Base-by-base conservation (phyloP, 768 basidiomycete genomes). In the Mycena epipterygia region DNA sequence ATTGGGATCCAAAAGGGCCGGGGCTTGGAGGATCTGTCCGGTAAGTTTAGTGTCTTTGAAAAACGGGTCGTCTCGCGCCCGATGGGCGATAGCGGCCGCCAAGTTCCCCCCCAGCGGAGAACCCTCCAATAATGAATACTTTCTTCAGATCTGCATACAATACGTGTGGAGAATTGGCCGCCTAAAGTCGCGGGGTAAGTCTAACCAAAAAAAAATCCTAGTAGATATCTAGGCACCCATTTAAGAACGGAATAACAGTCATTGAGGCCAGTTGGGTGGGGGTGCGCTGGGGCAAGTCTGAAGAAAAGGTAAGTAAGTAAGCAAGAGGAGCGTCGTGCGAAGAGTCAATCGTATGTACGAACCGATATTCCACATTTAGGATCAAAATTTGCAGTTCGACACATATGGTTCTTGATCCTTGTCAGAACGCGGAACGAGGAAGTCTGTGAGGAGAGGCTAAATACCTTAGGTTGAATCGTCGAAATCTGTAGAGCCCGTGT, bases 321-420 rank as follows among this genome's bases (percentile, higher is more conserved):
- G n/a, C 49, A 5, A 57, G 37, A 49, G 21, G 35, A 35, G 25
- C 12, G 16, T 37, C 35, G 14, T n/a, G n/a, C n/a, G n/a, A n/a
- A n/a, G n/a, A 35, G 44, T 27, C 29, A 46, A 3, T n/a, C 9
- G 23, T n/a, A 42, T 2, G n/a, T 8, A 56, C 46, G 23, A 35
- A 73, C 72, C 72, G 57, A 46, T 73, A 73, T 3, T 73, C 72
- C 11, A 73, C 64, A 33, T 69, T 73, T 2, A 73, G 8, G 17
- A 66, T 65, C 17, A 67, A 63, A 14, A 73, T 62, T 32, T 69
- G 63, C 17, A 69, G 30, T 25, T 73, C 72, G 23, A 68, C 63
- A 25, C 67, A 68, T 29, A 69, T 66, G 4, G 63, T 53, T 16
- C 67, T 51, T 64, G 57, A 35, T 61, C n/a, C n/a, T n/a, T n/a